Evolutionary conservation across 352 stramenopile genomes (phyloP), one percentile per base, ranked within the genome.

Genomic region (Nothophytophthora sp.): DNA sequence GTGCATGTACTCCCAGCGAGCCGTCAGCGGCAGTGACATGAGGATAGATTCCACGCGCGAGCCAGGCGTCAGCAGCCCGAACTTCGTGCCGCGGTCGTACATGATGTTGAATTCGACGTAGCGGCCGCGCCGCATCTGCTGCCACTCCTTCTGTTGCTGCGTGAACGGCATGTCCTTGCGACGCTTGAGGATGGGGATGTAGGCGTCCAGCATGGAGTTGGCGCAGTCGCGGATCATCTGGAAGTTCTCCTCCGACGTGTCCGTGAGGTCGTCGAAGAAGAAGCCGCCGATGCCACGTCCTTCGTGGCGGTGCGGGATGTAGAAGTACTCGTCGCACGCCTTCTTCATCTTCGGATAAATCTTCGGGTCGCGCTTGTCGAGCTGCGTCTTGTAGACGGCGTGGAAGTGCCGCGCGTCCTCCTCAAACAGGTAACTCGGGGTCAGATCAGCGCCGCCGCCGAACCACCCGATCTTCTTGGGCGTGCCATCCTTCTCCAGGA

Each of bases 91-190:
- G 20, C 96, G 83, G 73, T 99, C 97, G 70, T 99, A 99, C 60
- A 99, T 98, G 53, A 99, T 85, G 81, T 99, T 99, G 77, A 99
- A 99, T 78, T 99, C 97, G 7, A 99, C 95, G 76, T 99, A 99
- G 56, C 94, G 87, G 36, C 96, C 96, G 19, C 95, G 85, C 44
- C 97, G 88, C 15, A 99, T 89, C 62, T 98, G 92, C 80, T 99
- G 96, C 96, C 97, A 99, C 44, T 98, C 71, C 81, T 99, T 99
- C 62, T 99, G 79, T 67, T 97, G 59, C 58, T 98, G 47, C 22
- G 92, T 98, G 74, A 97, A 99, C 34, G 83, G 74, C 81, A 98
- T 78, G 75, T 99, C 76, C 66, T 98, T 99, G 66, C 97, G 95
- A 39, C 91, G 93, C 47, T 91, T 74, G 29, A 99, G 66, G 50